A percentile compares a stretch with the other conserved stretches of the same genome.
Evolutionary conservation across 306 rosid species (phyloP).

Genomic region (Cicer pinnatifidum): DNA sequence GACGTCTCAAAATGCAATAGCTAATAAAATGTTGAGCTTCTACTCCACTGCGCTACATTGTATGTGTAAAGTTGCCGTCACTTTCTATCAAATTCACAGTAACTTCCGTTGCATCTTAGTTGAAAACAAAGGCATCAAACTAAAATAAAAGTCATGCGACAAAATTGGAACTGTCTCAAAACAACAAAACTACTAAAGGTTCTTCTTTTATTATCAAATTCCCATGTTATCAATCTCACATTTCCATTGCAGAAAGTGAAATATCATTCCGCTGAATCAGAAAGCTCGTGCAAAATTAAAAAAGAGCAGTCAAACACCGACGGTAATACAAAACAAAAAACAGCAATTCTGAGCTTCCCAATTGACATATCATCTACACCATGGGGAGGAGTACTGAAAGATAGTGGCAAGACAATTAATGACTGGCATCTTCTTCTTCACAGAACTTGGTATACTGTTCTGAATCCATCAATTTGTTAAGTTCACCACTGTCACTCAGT

Average conservation of each 20-base stretch:
- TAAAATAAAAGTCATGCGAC: neutral
- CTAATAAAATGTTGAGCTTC: too few species aligned
- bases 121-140: neutral
- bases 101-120: neutral
- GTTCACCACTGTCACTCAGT: conserved; percentile 58
- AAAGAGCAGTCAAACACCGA: conserved; percentile 33
- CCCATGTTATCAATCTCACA: conserved; percentile 23
- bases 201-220: conserved; percentile 29
- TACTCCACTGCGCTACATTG: too few species aligned
- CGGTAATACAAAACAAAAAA: neutral
- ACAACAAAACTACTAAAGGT: neutral
- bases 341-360: conserved; percentile 44
- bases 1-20: too few species aligned
- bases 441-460: conserved; percentile 88
- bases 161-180: neutral
- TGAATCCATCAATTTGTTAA: conserved; percentile 81
- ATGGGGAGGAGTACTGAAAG: conserved; percentile 25
- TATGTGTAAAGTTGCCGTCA: too few species aligned
- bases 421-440: conserved; percentile 88
- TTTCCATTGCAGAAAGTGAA: conserved; percentile 29
- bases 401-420: conserved; percentile 49
- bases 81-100: neutral
- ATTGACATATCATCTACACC: conserved; percentile 35
- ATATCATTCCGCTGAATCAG: conserved; percentile 36
- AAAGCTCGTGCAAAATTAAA: conserved; percentile 42